phyloP scores from a whole-genome alignment of 23 red algal genomes.

The Gracilariopsis chorda region DNA sequence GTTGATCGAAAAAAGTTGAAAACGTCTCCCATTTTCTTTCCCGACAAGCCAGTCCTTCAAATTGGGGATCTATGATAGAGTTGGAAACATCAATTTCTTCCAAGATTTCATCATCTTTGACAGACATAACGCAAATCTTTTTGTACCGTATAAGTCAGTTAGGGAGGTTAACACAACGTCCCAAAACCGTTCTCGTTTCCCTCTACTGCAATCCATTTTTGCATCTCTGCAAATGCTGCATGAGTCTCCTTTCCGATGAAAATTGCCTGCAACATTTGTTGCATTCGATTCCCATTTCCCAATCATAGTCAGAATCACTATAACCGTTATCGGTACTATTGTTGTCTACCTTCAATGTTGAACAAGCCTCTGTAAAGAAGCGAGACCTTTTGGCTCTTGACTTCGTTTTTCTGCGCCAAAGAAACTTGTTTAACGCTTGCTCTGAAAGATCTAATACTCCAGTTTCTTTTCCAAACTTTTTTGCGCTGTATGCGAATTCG shows the following conservation, averaged over 20 bases:
- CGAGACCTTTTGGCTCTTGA: too few species aligned
- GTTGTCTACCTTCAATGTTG: too few species aligned
- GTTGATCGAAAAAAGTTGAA: background rate
- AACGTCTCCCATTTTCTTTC: background rate
- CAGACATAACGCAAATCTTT: background rate
- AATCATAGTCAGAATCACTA: background rate
- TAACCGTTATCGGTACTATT: too few species aligned
- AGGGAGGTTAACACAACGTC: background rate
- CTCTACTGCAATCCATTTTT: background rate
- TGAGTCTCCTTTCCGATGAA: background rate
- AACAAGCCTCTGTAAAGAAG: too few species aligned
- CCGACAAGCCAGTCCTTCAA: background rate
- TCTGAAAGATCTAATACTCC: too few species aligned
- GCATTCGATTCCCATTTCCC: background rate
- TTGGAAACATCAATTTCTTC: background rate
- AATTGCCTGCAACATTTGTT: background rate
- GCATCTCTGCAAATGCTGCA: background rate
- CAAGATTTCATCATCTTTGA: background rate
- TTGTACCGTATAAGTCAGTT: background rate
- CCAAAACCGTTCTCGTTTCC: background rate
- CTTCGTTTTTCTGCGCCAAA: too few species aligned
- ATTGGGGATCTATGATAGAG: background rate
- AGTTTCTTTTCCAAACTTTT: too few species aligned
- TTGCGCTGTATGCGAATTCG: too few species aligned
- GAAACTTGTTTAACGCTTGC: too few species aligned